Evolutionary conservation across 257 asterid species (phyloP), one percentile per base, ranked within the genome.

Genomic region (Misopates orontium): DNA sequence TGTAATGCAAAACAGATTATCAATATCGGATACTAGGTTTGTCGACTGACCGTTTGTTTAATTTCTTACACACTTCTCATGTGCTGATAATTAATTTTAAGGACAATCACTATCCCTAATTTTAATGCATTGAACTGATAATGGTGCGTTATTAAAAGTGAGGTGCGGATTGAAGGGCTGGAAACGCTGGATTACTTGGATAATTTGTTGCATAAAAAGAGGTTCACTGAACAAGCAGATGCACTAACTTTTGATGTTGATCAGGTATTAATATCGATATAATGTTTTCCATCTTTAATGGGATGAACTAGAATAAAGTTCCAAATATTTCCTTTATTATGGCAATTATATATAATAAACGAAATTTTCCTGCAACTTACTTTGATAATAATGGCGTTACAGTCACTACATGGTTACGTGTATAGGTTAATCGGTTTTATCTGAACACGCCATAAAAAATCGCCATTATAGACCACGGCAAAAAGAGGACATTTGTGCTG

Each of bases 181-280:
- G 91, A 85, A 76, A 85, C 88, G 10, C 89, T 83, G 18, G 87
- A 83, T 49, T 85, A 73, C 80, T 71, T 83, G 11, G 87, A 85
- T 61, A 83, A 83, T 60, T 58, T 75, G 73, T 13, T 48, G 83
- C 75, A 70, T 8, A 66, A 71, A 55, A 74, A 73, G 73, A 77
- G 89, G 78, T 83, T 73, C 50, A 85, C 90, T 2, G 87, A 85
- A 74, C 93, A 85, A 73, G 93, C 87, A 8, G 93, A 85, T 75
- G 84, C 93, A 62, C 81, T 85, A 36, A 83, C 90, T 49, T 85
- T 85, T 52, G 90, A 85, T 58, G 69, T 79, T 36, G 84, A 85
- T 28, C 36, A 28, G 93, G 93, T 85, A 79, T 31, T n/a, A n/a
- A n/a, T n/a, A n/a, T n/a, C n/a, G n/a, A n/a, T n/a, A n/a, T n/a